These are phyloP conservation scores for Phlebopus sp. DNA, from an alignment of 1,284 basidiomycete species.

Conservation along the genomic window DNA sequence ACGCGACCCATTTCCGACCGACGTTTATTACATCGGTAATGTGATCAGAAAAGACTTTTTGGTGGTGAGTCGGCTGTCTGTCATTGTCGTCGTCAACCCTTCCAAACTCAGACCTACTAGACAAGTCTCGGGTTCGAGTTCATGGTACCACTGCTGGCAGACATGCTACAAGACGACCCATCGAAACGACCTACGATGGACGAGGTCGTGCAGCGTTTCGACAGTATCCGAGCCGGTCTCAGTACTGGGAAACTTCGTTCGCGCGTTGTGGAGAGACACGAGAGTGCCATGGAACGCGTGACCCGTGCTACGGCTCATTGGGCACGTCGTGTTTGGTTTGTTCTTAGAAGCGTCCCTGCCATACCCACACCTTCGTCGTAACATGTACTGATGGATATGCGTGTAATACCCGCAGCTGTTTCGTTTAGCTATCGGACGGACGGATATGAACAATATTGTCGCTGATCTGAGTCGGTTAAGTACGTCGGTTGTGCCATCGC, in stretches of 20 bases:
- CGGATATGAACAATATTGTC: no score
- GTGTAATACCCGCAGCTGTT: no score
- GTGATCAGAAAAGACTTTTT: slow-evolving; percentile 10
- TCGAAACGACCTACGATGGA: slow-evolving; percentile 22
- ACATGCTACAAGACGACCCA: slow-evolving; percentile 28
- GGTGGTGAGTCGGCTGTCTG: neutral
- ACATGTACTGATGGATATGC: no score
- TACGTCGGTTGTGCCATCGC: slow-evolving; percentile 65
- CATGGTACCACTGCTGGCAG: slow-evolving; percentile 19
- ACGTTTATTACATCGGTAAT: slow-evolving; percentile 21
- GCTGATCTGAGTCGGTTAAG: no score
- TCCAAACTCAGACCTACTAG: neutral
- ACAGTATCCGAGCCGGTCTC: neutral
- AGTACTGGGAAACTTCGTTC: slow-evolving; percentile 11
- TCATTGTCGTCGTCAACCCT: neutral
- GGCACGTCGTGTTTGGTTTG: slow-evolving; percentile 11
- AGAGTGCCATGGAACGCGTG: neutral
- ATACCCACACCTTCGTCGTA: neutral
- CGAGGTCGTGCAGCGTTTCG: slow-evolving; percentile 14
- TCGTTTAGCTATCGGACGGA: no score
- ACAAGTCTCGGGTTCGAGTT: slow-evolving; percentile 25
- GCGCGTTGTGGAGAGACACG: slow-evolving; percentile 8
- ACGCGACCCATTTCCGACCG: no score
- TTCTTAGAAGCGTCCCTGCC: slow-evolving; percentile 6
- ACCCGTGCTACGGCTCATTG: slow-evolving; percentile 6